phyloP scores from a whole-genome alignment of 768 basidiomycete genomes.

The Boletus reticulatus region DNA sequence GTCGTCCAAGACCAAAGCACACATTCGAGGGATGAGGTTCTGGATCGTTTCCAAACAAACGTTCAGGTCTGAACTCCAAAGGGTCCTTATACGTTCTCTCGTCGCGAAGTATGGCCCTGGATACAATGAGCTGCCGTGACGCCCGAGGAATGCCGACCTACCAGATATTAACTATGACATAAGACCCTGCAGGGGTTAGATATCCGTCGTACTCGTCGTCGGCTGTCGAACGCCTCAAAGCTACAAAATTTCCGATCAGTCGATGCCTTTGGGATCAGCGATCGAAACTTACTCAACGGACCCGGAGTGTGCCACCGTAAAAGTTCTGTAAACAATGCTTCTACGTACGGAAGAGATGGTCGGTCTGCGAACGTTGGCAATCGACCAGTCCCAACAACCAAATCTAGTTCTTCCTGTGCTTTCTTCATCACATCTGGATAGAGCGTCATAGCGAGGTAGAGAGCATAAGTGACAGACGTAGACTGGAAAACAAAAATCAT shows the following conservation, averaged over 20 bases:
- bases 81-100: conserved; percentile 14
- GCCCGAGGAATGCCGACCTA: not conserved
- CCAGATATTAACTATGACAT: conserved; percentile 20
- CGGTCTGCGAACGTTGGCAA: conserved; percentile 27
- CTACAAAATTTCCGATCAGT: conserved; percentile 1
- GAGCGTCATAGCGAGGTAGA: conserved; percentile 30
- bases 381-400: conserved; percentile 20
- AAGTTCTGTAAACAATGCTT: conserved; percentile 24
- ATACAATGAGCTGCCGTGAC: not conserved
- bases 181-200: conserved; percentile 16
- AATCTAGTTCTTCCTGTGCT: conserved; percentile 27
- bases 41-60: conserved; percentile 17
- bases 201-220: conserved; percentile 22
- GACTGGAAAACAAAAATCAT: conserved; percentile 6
- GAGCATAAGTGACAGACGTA: conserved; percentile 6
- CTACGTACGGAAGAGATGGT: conserved; percentile 25
- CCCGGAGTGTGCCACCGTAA: conserved; percentile 19
- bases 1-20: conserved; percentile 19
- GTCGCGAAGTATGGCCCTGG: conserved; percentile 21
- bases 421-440: conserved; percentile 25
- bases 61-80: conserved; percentile 22
- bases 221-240: not conserved
- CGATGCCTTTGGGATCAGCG: not conserved
- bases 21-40: conserved; percentile 13
- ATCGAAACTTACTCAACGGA: conserved; percentile 7